Percentiles rank a stretch among this genome's conserved stretches.
These are phyloP conservation scores for Arthrobotrys musiformis DNA, from an alignment of 2,329 filamentous ascomycete genomes.

Conservation along the genomic window DNA sequence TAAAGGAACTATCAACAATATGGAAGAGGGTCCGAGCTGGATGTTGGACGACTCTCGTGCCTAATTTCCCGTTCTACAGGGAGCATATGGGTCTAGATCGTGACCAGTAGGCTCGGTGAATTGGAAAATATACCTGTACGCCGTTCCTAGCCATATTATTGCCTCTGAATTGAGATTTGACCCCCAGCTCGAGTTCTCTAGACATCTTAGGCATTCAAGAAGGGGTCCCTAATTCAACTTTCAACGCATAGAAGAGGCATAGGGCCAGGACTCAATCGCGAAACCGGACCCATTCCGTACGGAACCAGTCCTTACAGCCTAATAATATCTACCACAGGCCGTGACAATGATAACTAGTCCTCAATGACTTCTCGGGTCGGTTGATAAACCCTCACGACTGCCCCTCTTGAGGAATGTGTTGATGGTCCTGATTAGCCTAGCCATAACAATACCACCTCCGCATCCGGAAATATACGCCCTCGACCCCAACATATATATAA, in stretches of 20 bases:
- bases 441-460: conserved; percentile 4
- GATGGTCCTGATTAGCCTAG: conserved; percentile 2
- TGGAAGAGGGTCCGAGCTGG: too few relatives aligned
- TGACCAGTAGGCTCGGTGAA: too few relatives aligned
- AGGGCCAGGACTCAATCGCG: neutral
- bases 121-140: too few relatives aligned
- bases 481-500: neutral
- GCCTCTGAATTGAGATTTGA: too few relatives aligned
- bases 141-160: too few relatives aligned
- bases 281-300: neutral
- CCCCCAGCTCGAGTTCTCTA: too few relatives aligned
- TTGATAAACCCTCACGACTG: neutral
- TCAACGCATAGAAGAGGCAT: neutral
- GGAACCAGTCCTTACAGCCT: neutral
- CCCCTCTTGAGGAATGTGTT: conserved; percentile 33
- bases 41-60: too few relatives aligned
- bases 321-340: neutral
- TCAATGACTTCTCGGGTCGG: neutral
- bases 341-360: neutral
- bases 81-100: too few relatives aligned
- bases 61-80: too few relatives aligned
- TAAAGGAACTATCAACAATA: too few relatives aligned
- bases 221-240: neutral
- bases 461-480: conserved; percentile 28
- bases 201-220: neutral